Evolutionary conservation across 371 early-diverging fungal species (phyloP), one percentile per base, ranked within the genome.

Genomic region (Mortierella sp.): DNA sequence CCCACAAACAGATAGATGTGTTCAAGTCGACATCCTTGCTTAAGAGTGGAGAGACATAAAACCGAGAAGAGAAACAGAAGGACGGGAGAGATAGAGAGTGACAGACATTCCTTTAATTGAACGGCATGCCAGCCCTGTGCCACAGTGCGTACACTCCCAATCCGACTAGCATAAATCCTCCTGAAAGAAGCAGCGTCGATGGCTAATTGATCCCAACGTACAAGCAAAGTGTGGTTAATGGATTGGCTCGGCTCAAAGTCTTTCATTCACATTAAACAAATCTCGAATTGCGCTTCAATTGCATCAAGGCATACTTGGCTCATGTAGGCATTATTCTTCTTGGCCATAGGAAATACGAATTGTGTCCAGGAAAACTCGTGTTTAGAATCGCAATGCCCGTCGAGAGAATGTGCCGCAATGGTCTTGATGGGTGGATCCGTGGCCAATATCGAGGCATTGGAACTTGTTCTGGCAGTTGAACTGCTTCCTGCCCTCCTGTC

Each of bases 111-210:
- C 35, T 63, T 63, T 63, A 63, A 63, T 63, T 32, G 63, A 63
- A 18, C 4, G 63, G 63, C 63, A 63, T 63, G 63, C 63, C 63
- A 32, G 63, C 63, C 35, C 72, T 82, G 75, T 75, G 74, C 86
- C 82, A 79, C 51, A 82, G 58, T 5, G 75, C 78, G 71, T 75
- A 86, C 7, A 78, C 87, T 18, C 87, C 83, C 35, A 86, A 41
- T 12, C 87, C 87, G 4, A 86, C 87, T 51, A 86, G 60, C 80
- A 86, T 82, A 43, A 79, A 65, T 38, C 87, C 82, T 49, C 87
- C 87, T 8, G 87, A 86, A 60, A 86, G 70, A 24, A 77, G 5
- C 29, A 82, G 60, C 12, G 78, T 77, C 41, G 87, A 68, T 1
- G 82, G 75, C 79, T 79, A 70, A 65, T 1, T 35, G 38, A 63